phyloP scores from a whole-genome alignment of 176 grass and related monocot species.

The Typha latifolia region DNA sequence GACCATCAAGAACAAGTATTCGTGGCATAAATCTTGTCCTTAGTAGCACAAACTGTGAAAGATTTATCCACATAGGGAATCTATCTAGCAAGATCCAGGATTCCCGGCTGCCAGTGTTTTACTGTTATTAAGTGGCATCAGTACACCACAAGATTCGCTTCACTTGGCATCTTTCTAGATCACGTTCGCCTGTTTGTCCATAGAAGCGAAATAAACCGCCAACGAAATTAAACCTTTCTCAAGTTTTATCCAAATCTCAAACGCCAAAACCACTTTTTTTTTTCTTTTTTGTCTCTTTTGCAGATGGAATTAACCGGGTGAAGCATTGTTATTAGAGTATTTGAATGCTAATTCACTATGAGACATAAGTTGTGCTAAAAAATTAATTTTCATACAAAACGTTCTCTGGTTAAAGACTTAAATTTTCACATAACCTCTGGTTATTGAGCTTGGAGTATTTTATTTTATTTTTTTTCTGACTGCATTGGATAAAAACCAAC shows the following conservation, averaged over 20 bases:
- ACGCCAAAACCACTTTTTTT: not conserved
- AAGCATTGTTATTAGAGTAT: not conserved
- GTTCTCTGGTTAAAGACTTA: too few species aligned
- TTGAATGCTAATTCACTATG: too few species aligned
- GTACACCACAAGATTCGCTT: not conserved
- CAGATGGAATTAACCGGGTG: not conserved
- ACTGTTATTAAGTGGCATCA: not conserved
- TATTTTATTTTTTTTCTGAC: too few species aligned
- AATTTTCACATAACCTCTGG: too few species aligned
- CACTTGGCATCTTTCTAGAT: not conserved
- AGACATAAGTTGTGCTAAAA: too few species aligned
- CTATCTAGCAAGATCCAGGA: constrained; percentile 6
- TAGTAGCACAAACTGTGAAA: not conserved
- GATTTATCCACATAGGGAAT: not conserved
- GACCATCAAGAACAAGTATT: not conserved
- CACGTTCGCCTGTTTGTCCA: not conserved
- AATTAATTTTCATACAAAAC: too few species aligned
- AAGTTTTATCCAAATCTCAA: too few species aligned
- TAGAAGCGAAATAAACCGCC: not conserved
- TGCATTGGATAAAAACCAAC: too few species aligned
- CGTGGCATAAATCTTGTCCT: not conserved
- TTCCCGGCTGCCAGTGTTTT: not conserved
- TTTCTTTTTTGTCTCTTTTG: not conserved
- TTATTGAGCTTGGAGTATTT: too few species aligned
- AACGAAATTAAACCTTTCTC: not conserved